phyloP scores from a whole-genome alignment of 768 basidiomycete species.

The Serendipita indica region DNA sequence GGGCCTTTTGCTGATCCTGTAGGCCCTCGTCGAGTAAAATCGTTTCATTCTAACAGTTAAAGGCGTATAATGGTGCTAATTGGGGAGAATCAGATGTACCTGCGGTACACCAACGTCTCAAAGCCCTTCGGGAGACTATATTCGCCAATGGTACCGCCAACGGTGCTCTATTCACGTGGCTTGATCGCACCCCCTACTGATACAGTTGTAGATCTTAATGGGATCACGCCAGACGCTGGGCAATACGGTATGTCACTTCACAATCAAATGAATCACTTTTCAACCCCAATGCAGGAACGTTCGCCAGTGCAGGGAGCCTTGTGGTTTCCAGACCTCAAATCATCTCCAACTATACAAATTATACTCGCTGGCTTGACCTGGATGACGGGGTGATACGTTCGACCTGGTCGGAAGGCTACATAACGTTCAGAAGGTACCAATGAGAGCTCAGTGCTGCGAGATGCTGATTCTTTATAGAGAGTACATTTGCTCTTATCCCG shows the following conservation, averaged over 20 bases:
- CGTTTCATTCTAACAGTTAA: neutral
- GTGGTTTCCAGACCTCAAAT: constrained; percentile 33
- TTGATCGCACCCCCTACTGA: neutral
- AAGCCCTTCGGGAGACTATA: constrained; percentile 38
- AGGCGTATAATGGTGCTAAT: constrained; percentile 64
- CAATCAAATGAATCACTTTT: neutral
- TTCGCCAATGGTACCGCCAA: constrained; percentile 39
- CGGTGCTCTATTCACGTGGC: constrained; percentile 3
- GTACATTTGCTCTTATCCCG: constrained; percentile 55
- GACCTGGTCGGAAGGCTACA: constrained; percentile 42
- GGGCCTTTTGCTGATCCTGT: constrained; percentile 56
- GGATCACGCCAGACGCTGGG: constrained; percentile 38
- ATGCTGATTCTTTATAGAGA: constrained; percentile 21
- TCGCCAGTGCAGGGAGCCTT: constrained; percentile 48
- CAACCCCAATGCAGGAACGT: constrained; percentile 38
- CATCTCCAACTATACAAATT: constrained; percentile 27
- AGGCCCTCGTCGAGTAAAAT: constrained; percentile 13
- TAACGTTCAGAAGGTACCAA: constrained; percentile 38
- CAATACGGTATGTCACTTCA: constrained; percentile 38
- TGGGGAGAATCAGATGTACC: constrained; percentile 31
- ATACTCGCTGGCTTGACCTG: constrained; percentile 54
- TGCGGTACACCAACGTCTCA: constrained; percentile 35
- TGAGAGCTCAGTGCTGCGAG: neutral
- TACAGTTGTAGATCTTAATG: constrained; percentile 32
- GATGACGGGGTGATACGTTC: constrained; percentile 45